Base-by-base conservation (phyloP, 1,284 basidiomycete species). In the Boletellus deceptivus region DNA sequence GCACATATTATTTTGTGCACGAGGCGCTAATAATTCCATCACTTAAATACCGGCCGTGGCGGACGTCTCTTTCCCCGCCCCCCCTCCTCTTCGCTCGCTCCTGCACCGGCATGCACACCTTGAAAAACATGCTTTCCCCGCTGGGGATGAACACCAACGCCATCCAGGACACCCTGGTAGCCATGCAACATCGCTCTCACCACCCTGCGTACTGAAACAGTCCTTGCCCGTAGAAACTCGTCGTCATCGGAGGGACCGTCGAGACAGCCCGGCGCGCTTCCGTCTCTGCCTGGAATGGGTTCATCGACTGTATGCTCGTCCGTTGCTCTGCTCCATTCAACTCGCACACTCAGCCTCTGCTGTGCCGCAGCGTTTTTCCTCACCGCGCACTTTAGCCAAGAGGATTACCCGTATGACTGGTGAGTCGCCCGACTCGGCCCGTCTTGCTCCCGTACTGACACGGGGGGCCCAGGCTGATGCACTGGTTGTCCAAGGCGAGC, bases 401-500 rank as follows among this genome's bases (percentile, higher is more conserved):
- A 91, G 58, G 89, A 91, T 61, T 91, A 89, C 58, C 87, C 87
- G 3, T 89, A 89, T 62, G 87, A 90, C 63, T 90, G 87, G 86
- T 88, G 64, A 55, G 54, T 6, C 40, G 22, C 43, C 11, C 29
- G 10, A 8, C 11, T 13, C 9, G 3, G 4, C 2, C 2, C 25
- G 17, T 53, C 46, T 22, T 55, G 24, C 17, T 45, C 46, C 45
- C 42, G 25, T 17, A 34, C 56, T 57, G 43, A 55, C n/a, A 11
- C 29, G 18, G 45, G 18, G 45, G 44, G 31, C 37, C 17, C 59
- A 89, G 88, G 88, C 67, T 91, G 58, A 89, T 91, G 87, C 85
- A 90, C 61, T 91, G 88, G 88, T 73, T 91, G 42, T 78, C 87
- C 22, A 91, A 91, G 79, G 88, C 83, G 60, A 50, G 53, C 27